Evolutionary conservation across 1,139 yeast genomes (phyloP).

Genomic region (Saccharomyces hybrid): DNA sequence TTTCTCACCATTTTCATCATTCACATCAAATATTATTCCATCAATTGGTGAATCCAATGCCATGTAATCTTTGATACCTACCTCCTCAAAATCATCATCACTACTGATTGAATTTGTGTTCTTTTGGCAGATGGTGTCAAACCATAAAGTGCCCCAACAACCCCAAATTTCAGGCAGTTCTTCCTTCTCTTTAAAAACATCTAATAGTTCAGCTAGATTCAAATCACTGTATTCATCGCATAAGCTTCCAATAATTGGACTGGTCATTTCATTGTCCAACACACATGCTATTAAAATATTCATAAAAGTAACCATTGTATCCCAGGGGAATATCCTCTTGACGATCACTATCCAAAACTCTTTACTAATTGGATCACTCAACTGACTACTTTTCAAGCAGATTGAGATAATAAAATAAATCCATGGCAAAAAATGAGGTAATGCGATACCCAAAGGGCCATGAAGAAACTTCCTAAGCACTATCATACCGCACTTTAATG

Average conservation of each 20-base stretch:
- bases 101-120: constrained; percentile 38
- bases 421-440: constrained; percentile 68
- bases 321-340: constrained; percentile 58
- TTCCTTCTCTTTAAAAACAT: constrained; percentile 48
- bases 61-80: constrained; percentile 53
- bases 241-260: constrained; percentile 17
- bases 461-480: constrained; percentile 56
- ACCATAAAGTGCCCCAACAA: constrained; percentile 81
- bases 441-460: constrained; percentile 64
- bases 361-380: constrained; percentile 16
- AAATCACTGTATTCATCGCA: constrained; percentile 18
- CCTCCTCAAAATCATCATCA: constrained; percentile 43
- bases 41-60: constrained; percentile 57
- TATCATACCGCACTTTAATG: constrained; percentile 56
- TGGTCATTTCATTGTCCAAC: constrained; percentile 20
- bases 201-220: constrained; percentile 32
- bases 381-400: constrained; percentile 47
- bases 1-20: constrained; percentile 33
- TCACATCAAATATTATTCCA: constrained; percentile 44
- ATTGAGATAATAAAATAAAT: constrained; percentile 57
- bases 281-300: constrained; percentile 38
- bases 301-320: constrained; percentile 51
- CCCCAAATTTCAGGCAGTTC: constrained; percentile 70
- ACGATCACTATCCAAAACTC: constrained; percentile 44
- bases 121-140: constrained; percentile 39